Evolutionary conservation across 2,329 filamentous ascomycete species (phyloP).

Genomic region (Epichloe elymi): DNA sequence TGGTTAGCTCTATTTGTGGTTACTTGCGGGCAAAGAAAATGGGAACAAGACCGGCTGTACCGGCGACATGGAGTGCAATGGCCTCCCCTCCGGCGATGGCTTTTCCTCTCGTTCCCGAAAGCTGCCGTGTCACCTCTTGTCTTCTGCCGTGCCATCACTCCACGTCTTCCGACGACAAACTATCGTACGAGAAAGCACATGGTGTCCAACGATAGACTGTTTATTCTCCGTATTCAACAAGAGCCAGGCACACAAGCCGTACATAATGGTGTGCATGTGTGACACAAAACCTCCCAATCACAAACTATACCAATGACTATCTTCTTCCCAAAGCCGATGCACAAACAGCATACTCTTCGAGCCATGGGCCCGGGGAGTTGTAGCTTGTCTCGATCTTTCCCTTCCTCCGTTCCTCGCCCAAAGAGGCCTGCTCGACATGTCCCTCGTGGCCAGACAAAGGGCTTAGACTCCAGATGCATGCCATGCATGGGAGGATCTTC

Average conservation of each 20-base stretch:
- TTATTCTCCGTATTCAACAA: neutral
- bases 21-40: neutral
- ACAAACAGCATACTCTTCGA: neutral
- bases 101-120: neutral
- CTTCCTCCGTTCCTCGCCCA: neutral
- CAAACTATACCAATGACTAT: neutral
- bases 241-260: neutral
- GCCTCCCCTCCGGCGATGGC: neutral
- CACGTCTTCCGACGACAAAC: neutral
- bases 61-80: neutral
- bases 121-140: neutral
- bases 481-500: neutral
- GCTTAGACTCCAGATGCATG: neutral
- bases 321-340: neutral
- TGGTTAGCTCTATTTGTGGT: neutral
- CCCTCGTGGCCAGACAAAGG: neutral
- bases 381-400: neutral
- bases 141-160: neutral
- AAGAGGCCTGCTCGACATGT: neutral
- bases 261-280: neutral
- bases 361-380: neutral
- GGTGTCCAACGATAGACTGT: neutral
- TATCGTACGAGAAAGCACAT: neutral
- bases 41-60: neutral
- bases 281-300: neutral